Percentiles rank a stretch among this genome's conserved stretches.
These are phyloP conservation scores for Pseudonectria foliicola DNA, from an alignment of 2,329 filamentous ascomycete species.

Conservation along the genomic window DNA sequence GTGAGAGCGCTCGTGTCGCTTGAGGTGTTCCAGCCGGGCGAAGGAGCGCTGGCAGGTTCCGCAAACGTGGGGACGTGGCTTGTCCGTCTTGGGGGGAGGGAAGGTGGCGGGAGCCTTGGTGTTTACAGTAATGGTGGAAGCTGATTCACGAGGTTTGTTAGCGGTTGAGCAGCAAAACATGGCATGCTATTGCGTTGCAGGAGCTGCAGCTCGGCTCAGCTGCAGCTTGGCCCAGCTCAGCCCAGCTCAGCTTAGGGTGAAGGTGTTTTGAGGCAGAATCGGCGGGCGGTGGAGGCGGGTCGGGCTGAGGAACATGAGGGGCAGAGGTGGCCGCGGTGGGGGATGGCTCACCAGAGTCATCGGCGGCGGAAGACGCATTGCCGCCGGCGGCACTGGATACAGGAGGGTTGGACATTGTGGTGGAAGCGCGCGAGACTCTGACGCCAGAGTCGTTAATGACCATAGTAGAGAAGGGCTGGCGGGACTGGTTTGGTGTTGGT, in stretches of 20 bases:
- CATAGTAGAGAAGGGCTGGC: conserved; percentile 23
- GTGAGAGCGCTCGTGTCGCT: conserved; percentile 95
- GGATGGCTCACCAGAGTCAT: conserved; percentile 35
- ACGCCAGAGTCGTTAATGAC: conserved; percentile 34
- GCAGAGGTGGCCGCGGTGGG: conserved; percentile 21
- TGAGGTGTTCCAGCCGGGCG: conserved; percentile 89
- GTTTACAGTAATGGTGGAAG: conserved; percentile 46
- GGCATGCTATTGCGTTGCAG: too few species aligned
- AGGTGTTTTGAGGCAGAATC: conserved; percentile 9
- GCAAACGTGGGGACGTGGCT: conserved; percentile 92
- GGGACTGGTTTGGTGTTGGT: not conserved
- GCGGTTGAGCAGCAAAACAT: not conserved
- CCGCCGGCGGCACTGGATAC: conserved; percentile 23
- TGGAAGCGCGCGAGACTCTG: conserved; percentile 29
- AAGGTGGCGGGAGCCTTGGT: conserved; percentile 43
- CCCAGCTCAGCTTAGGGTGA: too few species aligned
- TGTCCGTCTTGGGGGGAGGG: conserved; percentile 90
- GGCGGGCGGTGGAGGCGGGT: conserved; percentile 12
- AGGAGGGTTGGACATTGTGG: conserved; percentile 31
- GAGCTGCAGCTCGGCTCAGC: too few species aligned
- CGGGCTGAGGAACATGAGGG: conserved; percentile 26
- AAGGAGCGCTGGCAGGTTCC: conserved; percentile 87
- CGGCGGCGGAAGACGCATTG: conserved; percentile 23
- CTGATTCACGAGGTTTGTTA: conserved; percentile 20
- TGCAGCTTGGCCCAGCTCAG: too few species aligned